Evolutionary conservation across 768 basidiomycete genomes (phyloP), one percentile per base, ranked within the genome.

Genomic region (Mycena vulgaris): DNA sequence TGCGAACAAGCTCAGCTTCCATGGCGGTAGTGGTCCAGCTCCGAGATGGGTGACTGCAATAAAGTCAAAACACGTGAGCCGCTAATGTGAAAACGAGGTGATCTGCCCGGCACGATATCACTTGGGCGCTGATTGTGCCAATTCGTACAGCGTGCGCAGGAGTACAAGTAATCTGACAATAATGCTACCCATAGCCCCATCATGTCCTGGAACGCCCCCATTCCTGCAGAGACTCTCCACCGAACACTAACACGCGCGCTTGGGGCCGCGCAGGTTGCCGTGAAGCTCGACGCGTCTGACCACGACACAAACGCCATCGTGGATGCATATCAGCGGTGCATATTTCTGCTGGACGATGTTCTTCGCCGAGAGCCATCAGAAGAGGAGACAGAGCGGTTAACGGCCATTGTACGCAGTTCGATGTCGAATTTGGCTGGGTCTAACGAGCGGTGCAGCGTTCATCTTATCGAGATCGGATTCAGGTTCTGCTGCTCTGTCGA

Each of bases 1-100:
- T 89, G 27, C 66, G 87, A 49, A 92, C 77, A 58, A 95, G 87
- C 59, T 95, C 95, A 72, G 79, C 85, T 73, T 93, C 93, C 88
- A 92, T 89, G 78, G 71, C 69, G 69, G 60, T 37, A 63, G 6
- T 35, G 23, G 31, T 27, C 10, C 16, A 58, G 25, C 40, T 37
- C 52, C 69, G 63, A 51, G 31, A 23, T n/a, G n/a, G n/a, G 47
- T 49, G 31, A 23, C 13, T 31, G 5, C 42, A 47, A 47, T 23
- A n/a, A 28, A 52, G 9, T 35, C n/a, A 21, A 14, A 14, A 2
- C 9, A 52, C 51, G 28, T 21, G 33, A 31, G 14, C 17, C 52
- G 11, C 23, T 4, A 37, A 37, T 23, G 10, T 37, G 19, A 37
- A 59, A 70, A 64, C 58, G 69, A 31, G 51, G 58, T 40, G 63